These are phyloP conservation scores for Ramaria sp. DNA, from an alignment of 768 basidiomycete genomes.

Conservation along the genomic window DNA sequence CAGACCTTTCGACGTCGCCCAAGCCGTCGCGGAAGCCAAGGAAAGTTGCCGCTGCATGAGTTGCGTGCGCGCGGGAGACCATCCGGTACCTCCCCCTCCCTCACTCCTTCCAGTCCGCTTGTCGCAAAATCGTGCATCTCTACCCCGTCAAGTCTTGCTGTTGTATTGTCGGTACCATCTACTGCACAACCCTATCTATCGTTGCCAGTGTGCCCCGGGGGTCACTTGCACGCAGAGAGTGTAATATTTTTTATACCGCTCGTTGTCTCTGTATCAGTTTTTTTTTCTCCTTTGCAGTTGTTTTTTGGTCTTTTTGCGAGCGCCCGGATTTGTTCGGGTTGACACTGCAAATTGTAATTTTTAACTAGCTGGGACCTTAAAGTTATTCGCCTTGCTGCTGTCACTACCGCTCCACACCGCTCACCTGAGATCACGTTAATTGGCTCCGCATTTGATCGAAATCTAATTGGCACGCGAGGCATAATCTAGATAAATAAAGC, in stretches of 20 bases:
- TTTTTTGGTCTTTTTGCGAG: slow-evolving; percentile 1
- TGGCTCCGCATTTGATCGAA: no score
- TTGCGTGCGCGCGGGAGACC: not conserved
- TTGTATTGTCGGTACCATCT: slow-evolving; percentile 2
- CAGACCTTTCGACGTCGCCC: not conserved
- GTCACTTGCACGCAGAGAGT: not conserved
- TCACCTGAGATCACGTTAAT: no score
- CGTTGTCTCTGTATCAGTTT: slow-evolving; percentile 3
- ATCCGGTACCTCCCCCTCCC: no score
- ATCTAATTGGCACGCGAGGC: no score
- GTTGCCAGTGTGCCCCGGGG: not conserved
- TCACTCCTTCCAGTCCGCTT: not conserved
- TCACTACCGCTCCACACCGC: no score
- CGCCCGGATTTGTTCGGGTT: no score
- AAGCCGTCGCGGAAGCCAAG: not conserved
- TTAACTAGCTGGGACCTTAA: not conserved
- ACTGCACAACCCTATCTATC: not conserved
- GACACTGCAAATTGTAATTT: slow-evolving; percentile 1
- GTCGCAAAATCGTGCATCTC: not conserved
- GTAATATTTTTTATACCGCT: slow-evolving; percentile 6
- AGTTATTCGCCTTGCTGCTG: slow-evolving; percentile 2
- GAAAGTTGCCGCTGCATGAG: slow-evolving; percentile 1
- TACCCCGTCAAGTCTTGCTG: not conserved
- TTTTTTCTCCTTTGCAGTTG: not conserved
- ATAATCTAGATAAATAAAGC: not conserved